Evolutionary conservation across 306 rosid genomes (phyloP).

Genomic region (Quercus cerris): DNA sequence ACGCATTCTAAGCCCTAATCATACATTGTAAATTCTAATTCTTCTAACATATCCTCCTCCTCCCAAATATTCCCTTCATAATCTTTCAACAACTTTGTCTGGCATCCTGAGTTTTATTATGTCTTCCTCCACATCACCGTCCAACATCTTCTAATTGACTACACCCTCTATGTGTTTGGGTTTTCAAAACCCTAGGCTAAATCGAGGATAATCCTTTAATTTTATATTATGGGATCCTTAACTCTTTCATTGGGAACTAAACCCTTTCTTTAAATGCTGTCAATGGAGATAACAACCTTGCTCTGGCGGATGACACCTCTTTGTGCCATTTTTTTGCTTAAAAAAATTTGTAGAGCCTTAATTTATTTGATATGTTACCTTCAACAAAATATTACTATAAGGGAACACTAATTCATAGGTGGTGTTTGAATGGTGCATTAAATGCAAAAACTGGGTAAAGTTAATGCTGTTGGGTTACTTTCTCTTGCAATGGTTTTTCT

Average conservation of each 20-base stretch:
- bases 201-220: conserved; percentile 23
- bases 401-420: conserved; percentile 36
- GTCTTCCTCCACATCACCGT: conserved; percentile 27
- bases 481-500: conserved; percentile 7
- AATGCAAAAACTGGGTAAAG: conserved; percentile 30
- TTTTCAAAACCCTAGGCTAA: conserved; percentile 55
- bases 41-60: conserved; percentile 16
- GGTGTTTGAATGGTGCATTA: conserved; percentile 40
- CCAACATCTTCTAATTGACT: conserved; percentile 26
- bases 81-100: conserved; percentile 41
- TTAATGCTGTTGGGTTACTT: conserved; percentile 30
- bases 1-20: conserved; percentile 37
- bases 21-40: conserved; percentile 31
- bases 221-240: conserved; percentile 24
- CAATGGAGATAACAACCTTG: conserved; percentile 24
- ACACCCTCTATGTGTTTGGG: conserved; percentile 17
- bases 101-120: conserved; percentile 38
- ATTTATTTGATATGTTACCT: conserved; percentile 19
- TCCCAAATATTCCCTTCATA: conserved; percentile 43
- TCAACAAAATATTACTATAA: background rate
- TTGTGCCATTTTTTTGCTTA: background rate
- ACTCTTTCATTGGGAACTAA: conserved; percentile 33
- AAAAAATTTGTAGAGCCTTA: background rate
- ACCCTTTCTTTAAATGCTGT: conserved; percentile 34
- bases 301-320: conserved; percentile 8